Conservation (phyloP, 139 green algal genomes). For the Chlamydomonas eustigma region DNA sequence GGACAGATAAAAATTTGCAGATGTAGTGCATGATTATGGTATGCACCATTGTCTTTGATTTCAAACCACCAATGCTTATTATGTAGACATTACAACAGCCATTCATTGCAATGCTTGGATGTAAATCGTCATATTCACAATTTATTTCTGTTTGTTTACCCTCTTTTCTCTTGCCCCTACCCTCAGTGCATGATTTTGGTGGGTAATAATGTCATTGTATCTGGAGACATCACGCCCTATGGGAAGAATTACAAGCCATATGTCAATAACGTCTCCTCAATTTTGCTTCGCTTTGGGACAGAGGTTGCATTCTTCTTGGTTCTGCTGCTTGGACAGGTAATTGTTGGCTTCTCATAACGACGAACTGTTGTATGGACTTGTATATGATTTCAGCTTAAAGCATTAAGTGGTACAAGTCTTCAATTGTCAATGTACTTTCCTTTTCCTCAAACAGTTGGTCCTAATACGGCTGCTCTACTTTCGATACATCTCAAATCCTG, state of each 20-base stretch:
- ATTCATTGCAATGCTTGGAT: neutral
- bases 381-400: too few species aligned
- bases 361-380: too few species aligned
- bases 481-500: slow-evolving; percentile 43
- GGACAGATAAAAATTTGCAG: too few species aligned
- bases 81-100: neutral
- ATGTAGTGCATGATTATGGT: too few species aligned
- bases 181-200: slow-evolving; percentile 31
- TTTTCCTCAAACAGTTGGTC: too few species aligned
- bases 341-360: too few species aligned
- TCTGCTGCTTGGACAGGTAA: slow-evolving; percentile 6
- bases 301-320: slow-evolving; percentile 1
- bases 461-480: slow-evolving; percentile 31
- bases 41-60: too few species aligned
- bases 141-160: neutral
- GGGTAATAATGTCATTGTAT: slow-evolving; percentile 29
- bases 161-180: too few species aligned
- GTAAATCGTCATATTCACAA: neutral
- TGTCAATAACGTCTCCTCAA: slow-evolving; percentile 27
- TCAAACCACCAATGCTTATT: too few species aligned
- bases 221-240: slow-evolving; percentile 40
- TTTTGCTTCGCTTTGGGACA: slow-evolving; percentile 46
- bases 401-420: too few species aligned
- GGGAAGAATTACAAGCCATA: slow-evolving; percentile 30
- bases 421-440: too few species aligned